Evolutionary conservation across 768 basidiomycete species (phyloP).

Genomic region (Scleroderma citrinum): DNA sequence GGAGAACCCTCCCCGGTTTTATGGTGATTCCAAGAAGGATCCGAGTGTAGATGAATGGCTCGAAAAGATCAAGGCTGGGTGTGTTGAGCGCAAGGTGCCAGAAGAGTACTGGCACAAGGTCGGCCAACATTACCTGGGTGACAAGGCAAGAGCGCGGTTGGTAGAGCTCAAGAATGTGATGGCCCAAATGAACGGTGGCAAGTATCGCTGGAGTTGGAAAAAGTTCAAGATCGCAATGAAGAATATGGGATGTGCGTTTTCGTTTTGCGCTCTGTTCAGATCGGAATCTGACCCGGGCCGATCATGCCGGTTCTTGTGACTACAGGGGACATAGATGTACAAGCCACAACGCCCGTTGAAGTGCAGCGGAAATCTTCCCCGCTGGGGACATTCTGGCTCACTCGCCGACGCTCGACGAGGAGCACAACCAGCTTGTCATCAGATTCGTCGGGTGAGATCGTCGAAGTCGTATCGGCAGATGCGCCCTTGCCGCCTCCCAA

Average conservation of each 20-base stretch:
- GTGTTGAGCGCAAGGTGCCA: conserved; percentile 62
- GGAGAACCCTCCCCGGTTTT: conserved; percentile 60
- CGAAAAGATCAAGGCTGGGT: conserved; percentile 65
- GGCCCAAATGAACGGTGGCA: conserved; percentile 67
- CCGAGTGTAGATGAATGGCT: conserved; percentile 69
- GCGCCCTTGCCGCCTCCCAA: conserved; percentile 20
- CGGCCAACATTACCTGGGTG: conserved; percentile 70
- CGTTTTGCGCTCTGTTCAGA: no score
- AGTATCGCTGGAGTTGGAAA: conserved; percentile 81
- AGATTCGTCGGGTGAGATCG: conserved; percentile 31
- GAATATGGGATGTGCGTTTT: conserved; percentile 72
- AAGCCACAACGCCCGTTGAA: conserved; percentile 56
- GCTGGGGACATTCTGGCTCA: conserved; percentile 47
- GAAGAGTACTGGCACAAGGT: conserved; percentile 82
- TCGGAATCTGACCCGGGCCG: neutral
- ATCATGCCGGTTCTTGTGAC: conserved; percentile 4
- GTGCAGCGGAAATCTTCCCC: conserved; percentile 44
- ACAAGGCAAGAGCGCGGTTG: conserved; percentile 59
- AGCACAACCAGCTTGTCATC: conserved; percentile 22
- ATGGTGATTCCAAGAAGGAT: conserved; percentile 66
- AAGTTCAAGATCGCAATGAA: conserved; percentile 72
- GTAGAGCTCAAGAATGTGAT: conserved; percentile 69
- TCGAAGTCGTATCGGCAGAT: conserved; percentile 25
- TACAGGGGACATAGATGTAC: conserved; percentile 64
- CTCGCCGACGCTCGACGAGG: conserved; percentile 40